These are phyloP conservation scores for Byssothecium circinans DNA, from an alignment of 2,329 filamentous ascomycete genomes.

Conservation along the genomic window DNA sequence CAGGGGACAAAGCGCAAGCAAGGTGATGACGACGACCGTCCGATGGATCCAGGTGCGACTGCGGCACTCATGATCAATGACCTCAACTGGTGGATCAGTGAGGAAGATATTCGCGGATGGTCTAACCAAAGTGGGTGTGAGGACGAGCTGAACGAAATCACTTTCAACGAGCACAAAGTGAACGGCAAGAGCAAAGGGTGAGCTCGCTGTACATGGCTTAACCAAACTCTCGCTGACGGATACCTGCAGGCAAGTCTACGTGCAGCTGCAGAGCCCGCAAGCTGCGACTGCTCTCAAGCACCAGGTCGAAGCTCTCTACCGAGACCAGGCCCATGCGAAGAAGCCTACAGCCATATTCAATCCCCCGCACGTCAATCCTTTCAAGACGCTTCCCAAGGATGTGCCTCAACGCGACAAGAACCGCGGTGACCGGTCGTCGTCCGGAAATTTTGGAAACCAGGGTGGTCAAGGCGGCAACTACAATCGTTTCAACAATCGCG, in stretches of 20 bases:
- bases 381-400: slow-evolving; percentile 88
- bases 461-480: slow-evolving; percentile 50
- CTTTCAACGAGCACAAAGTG: slow-evolving; percentile 97
- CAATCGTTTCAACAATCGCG: slow-evolving; percentile 33
- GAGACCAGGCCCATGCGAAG: slow-evolving; percentile 63
- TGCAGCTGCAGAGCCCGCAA: slow-evolving; percentile 82
- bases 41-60: slow-evolving; percentile 61
- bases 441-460: slow-evolving; percentile 50
- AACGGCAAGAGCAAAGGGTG: slow-evolving; percentile 99
- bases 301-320: slow-evolving; percentile 68
- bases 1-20: slow-evolving; percentile 67
- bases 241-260: slow-evolving; percentile 66
- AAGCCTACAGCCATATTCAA: slow-evolving; percentile 73
- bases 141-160: slow-evolving; percentile 84
- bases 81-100: slow-evolving; percentile 88
- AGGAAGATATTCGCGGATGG: slow-evolving; percentile 93
- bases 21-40: slow-evolving; percentile 54
- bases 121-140: slow-evolving; percentile 77
- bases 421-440: slow-evolving; percentile 57
- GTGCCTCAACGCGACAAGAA: slow-evolving; percentile 72
- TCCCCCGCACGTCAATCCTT: slow-evolving; percentile 77
- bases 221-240: slow-evolving; percentile 11
- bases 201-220: slow-evolving; percentile 29
- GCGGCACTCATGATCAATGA: slow-evolving; percentile 84
- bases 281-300: slow-evolving; percentile 85